Conservation (phyloP, 1,284 basidiomycete species). For the Naganishia sp. region DNA sequence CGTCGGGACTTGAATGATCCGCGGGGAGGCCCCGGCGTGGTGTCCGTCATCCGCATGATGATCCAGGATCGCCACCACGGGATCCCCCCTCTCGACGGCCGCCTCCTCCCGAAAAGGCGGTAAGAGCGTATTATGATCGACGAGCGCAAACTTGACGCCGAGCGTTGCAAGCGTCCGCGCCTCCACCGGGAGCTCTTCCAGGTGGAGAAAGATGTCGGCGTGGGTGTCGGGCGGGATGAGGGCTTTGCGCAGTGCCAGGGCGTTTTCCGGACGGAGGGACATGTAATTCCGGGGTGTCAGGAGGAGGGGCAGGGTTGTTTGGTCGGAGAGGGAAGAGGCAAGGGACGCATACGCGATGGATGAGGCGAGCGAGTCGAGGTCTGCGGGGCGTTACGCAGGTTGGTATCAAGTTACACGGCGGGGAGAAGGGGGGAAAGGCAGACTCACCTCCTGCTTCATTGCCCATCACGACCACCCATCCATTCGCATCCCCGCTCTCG, state of each 20-base stretch:
- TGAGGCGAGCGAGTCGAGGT: conserved; percentile 82
- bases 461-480: conserved; percentile 83
- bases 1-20: conserved; percentile 62
- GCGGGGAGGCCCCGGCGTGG: conserved; percentile 65
- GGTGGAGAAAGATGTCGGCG: conserved; percentile 42
- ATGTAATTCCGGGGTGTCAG: conserved; percentile 72
- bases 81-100: conserved; percentile 34
- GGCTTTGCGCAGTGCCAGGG: conserved; percentile 68
- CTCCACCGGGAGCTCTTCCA: conserved; percentile 50
- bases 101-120: conserved; percentile 55
- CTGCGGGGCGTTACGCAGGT: conserved; percentile 54
- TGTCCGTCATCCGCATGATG: conserved; percentile 86
- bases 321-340: conserved; percentile 57
- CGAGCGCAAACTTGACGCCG: conserved; percentile 70
- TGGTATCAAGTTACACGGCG: too few relatives aligned
- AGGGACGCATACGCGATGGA: conserved; percentile 80
- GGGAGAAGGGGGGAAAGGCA: conserved; percentile 36
- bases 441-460: conserved; percentile 83
- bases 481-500: conserved; percentile 54
- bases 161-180: conserved; percentile 55
- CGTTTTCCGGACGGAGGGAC: conserved; percentile 80
- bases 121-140: conserved; percentile 84
- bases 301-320: conserved; percentile 69
- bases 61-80: conserved; percentile 80
- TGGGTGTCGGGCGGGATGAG: conserved; percentile 57